These are phyloP conservation scores for Fallopia convolvulus DNA, from an alignment of 148 eudicot genomes.

Conservation along the genomic window DNA sequence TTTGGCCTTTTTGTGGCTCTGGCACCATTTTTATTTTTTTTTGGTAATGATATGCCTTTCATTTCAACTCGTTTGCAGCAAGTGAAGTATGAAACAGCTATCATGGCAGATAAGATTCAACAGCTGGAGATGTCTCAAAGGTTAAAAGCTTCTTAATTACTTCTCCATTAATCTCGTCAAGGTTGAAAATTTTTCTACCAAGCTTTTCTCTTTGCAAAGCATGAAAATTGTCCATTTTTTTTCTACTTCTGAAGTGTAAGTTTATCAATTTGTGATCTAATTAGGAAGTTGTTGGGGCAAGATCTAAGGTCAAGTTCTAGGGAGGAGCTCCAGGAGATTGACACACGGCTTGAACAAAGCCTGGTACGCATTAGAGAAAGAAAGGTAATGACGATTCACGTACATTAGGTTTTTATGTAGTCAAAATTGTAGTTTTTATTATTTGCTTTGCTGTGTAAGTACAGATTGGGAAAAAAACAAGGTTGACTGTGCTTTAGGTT, in stretches of 20 bases:
- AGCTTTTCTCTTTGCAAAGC: neutral
- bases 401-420: neutral
- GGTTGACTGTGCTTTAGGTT: neutral
- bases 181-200: neutral
- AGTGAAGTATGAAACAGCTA: slow-evolving; percentile 8
- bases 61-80: neutral
- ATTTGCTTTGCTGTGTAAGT: neutral
- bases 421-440: neutral
- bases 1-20: neutral
- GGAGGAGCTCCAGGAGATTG: slow-evolving; percentile 17
- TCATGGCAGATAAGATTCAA: slow-evolving; percentile 8
- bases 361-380: slow-evolving; percentile 12
- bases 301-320: slow-evolving; percentile 13
- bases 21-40: neutral
- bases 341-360: slow-evolving; percentile 13
- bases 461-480: neutral
- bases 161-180: neutral
- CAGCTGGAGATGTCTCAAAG: slow-evolving; percentile 9
- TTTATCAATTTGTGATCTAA: neutral
- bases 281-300: slow-evolving; percentile 19
- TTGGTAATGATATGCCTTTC: neutral
- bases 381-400: slow-evolving; percentile 10
- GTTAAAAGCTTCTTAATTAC: neutral
- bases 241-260: neutral
- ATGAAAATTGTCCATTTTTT: neutral